Percentiles rank a stretch among this genome's conserved stretches.
Evolutionary conservation across 116 monocot species (phyloP).

Genomic region (Iris pallida): DNA sequence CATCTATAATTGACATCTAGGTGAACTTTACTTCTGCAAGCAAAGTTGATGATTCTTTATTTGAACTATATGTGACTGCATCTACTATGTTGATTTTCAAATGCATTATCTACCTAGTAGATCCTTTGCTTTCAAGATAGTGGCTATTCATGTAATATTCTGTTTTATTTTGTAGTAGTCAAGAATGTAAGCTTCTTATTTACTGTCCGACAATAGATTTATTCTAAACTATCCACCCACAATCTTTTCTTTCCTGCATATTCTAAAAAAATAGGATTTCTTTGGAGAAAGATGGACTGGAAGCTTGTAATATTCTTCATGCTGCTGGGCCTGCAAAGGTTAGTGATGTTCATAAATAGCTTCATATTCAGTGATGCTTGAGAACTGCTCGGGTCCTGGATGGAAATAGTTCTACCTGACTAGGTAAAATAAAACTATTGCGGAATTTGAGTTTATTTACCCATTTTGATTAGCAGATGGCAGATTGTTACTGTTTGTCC

Average conservation of each 20-base stretch:
- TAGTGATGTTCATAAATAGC: slow-evolving; percentile 6
- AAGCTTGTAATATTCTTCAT: slow-evolving; percentile 96
- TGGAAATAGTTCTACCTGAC: no score
- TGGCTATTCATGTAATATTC: no score
- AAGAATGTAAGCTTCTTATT: no score
- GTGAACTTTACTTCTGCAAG: background rate
- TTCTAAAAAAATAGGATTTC: slow-evolving; percentile 39
- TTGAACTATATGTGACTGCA: background rate
- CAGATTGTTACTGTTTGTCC: no score
- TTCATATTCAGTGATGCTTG: background rate
- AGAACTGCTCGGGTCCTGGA: no score
- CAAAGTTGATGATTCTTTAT: background rate
- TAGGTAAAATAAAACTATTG: no score
- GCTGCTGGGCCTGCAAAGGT: slow-evolving; percentile 86
- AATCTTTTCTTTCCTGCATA: background rate
- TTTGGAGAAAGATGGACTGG: slow-evolving; percentile 72
- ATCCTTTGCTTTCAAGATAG: no score
- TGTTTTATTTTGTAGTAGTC: no score
- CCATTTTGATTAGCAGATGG: no score
- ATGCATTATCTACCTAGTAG: no score
- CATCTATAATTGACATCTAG: background rate
- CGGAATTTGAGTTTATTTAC: no score
- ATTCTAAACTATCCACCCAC: background rate
- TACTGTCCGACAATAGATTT: background rate
- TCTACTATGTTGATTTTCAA: no score